Conservation (phyloP, 192 early-diverging fungal genomes). For the Coemansia javaensis region DNA sequence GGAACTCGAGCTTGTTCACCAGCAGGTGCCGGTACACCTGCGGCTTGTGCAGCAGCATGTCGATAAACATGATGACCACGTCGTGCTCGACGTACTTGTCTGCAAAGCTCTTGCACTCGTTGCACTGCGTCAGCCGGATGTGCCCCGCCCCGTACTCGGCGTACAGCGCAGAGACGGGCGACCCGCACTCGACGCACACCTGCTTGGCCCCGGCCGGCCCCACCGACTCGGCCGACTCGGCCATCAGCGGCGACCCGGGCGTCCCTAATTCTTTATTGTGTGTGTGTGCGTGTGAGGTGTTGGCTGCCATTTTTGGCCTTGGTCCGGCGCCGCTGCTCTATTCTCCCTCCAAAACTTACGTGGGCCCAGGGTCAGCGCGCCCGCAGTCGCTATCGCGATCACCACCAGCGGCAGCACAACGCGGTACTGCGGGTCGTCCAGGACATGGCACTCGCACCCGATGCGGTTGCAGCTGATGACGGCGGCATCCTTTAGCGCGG, state of each 20-base stretch:
- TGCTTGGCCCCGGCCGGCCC: slow-evolving; percentile 6
- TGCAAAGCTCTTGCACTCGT: slow-evolving; percentile 71
- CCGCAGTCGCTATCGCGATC: slow-evolving; percentile 28
- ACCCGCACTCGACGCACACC: slow-evolving; percentile 75
- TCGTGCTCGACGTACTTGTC: slow-evolving; percentile 94
- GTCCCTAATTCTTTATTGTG: no score
- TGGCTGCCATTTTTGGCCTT: no score
- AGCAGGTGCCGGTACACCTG: slow-evolving; percentile 84
- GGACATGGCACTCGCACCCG: slow-evolving; percentile 50
- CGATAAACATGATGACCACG: slow-evolving; percentile 81
- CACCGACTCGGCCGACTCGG: slow-evolving; percentile 10
- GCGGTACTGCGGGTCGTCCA: slow-evolving; percentile 33
- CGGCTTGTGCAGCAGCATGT: slow-evolving; percentile 84
- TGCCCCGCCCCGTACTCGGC: slow-evolving; percentile 80
- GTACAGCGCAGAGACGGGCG: slow-evolving; percentile 62
- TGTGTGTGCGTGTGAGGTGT: no score
- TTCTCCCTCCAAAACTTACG: slow-evolving; percentile 22
- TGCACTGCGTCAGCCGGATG: slow-evolving; percentile 77
- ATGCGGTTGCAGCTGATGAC: slow-evolving; percentile 47
- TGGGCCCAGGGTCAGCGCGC: slow-evolving; percentile 37
- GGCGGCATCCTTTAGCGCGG: slow-evolving; percentile 6
- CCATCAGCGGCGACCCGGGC: slow-evolving; percentile 42
- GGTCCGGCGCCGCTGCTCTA: no score
- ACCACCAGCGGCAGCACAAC: slow-evolving; percentile 29
- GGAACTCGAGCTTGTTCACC: slow-evolving; percentile 70